Base-by-base conservation (phyloP, 768 basidiomycete genomes). In the Dioszegia hungarica region DNA sequence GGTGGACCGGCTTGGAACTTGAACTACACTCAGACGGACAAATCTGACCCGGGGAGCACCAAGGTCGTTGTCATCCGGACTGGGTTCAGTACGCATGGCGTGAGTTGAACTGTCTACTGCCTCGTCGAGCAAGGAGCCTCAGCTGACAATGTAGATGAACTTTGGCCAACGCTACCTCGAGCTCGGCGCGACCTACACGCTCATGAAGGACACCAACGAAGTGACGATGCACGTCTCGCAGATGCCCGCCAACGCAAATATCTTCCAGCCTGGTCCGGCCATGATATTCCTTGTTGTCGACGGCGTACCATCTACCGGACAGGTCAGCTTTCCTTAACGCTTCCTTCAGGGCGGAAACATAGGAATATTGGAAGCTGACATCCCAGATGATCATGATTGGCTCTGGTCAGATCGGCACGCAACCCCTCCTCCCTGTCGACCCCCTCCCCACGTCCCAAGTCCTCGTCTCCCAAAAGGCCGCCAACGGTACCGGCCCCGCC, bases 1-100 rank as follows among this genome's bases (percentile, higher is more conserved):
- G 94, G 94, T 33, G 94, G 94, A 1, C 60, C 79, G 27, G 78
- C 81, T 22, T 95, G 93, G 74, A 83, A 92, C 73, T 78, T 98
- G 62, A 83, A 81, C 0, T 79, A 97, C 48, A 81, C 87, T 17
- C 73, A 86, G 0, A 78, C 78, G 14, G 82, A 83, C 19, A 80
- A 81, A 38, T 86, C 89, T 1, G 87, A 88, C 1, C 82, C 82
- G 41, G 84, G 86, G 3, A 86, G 84, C 50, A 62, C 70, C 28
- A 79, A 77, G 3, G 86, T 94, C 14, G 85, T 84, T 27, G 77
- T 97, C 59, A 79, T 87, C 22, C 89, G 94, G 17, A 81, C 84
- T 2, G 93, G 94, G 0, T 73, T 76, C 75, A 60, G 72, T 66
- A 72, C 77, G 73, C 68, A 78, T 66, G 77, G 78, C n/a, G 74